Percentiles rank a stretch among this genome's conserved stretches.
These are phyloP conservation scores for Hypoxylon lienhwacheense DNA, from an alignment of 495 filamentous ascomycete species.

Conservation along the genomic window DNA sequence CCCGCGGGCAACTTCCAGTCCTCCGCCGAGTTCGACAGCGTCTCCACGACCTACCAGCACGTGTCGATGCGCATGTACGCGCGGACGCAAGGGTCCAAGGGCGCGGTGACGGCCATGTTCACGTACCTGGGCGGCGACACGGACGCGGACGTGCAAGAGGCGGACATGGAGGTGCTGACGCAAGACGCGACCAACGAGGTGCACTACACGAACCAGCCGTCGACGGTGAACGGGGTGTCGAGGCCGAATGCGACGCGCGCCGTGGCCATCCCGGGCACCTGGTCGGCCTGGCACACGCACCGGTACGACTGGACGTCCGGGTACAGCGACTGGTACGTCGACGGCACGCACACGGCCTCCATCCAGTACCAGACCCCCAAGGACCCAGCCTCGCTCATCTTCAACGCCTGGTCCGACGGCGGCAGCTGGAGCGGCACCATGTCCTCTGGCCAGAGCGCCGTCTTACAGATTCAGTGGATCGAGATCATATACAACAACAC, in stretches of 20 bases:
- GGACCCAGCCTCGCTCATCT: constrained; percentile 58
- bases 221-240: constrained; percentile 45
- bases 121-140: constrained; percentile 53
- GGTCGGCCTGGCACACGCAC: constrained; percentile 68
- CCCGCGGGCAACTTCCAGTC: constrained; percentile 38
- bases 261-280: constrained; percentile 48
- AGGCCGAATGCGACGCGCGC: constrained; percentile 45
- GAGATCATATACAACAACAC: constrained; percentile 70
- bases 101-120: constrained; percentile 71
- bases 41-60: constrained; percentile 54
- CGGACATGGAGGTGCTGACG: constrained; percentile 76
- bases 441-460: constrained; percentile 57
- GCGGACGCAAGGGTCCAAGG: constrained; percentile 51
- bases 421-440: constrained; percentile 73
- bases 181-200: constrained; percentile 53
- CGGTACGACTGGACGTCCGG: constrained; percentile 70
- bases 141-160: constrained; percentile 60
- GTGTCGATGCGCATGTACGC: constrained; percentile 64
- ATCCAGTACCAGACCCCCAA: constrained; percentile 64
- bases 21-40: constrained; percentile 64
- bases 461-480: constrained; percentile 72
- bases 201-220: constrained; percentile 77
- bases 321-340: constrained; percentile 65
- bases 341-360: constrained; percentile 56
- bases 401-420: constrained; percentile 80